Evolutionary conservation across 2,329 filamentous ascomycete species (phyloP), one percentile per base, ranked within the genome.

Genomic region (Fusarium praegraminearum): DNA sequence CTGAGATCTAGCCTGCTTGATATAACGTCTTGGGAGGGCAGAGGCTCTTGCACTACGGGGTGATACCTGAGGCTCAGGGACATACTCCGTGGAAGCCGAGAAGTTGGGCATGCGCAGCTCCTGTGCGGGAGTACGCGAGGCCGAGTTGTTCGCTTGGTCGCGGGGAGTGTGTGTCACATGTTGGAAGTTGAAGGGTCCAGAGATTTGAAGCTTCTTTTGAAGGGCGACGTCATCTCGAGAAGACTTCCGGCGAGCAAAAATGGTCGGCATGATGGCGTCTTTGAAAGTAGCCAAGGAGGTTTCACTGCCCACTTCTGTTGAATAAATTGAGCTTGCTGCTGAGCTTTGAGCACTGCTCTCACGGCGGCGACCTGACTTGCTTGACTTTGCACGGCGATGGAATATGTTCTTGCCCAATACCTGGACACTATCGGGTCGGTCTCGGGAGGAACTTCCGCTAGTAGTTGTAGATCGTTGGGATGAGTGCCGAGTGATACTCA

Each of bases 111-210:
- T 84, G 68, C 83, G 80, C 47, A 84, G 67, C 53, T 83, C 80
- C 24, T 84, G 79, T 10, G 76, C 72, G 9, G 67, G 57, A 35
- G 78, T 77, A 44, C 80, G 80, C 52, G 82, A 71, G 15, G 79
- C 78, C 18, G 82, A 65, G 57, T 79, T 80, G 6, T 82, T 77
- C 5, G 84, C 62, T 51, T 84, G 80, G 32, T 88, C 84, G 47
- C 83, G 84, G 15, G 83, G 80, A 15, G 85, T 87, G 74, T 90
- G 88, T 6, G 86, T 84, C 35, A 91, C 82, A 76, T 91, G 89
- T 74, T 90, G 88, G 65, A 91, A 91, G 79, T 90, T 90, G 78
- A 89, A 90, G 4, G 89, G 89, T 1, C 82, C 85, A 1, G 89
- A 91, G 56, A 91, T 91, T 56, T 85, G 83, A 51, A 84, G 74